These are phyloP conservation scores for Tolypocladium sp. DNA, from an alignment of 2,329 filamentous ascomycete species.

Conservation along the genomic window DNA sequence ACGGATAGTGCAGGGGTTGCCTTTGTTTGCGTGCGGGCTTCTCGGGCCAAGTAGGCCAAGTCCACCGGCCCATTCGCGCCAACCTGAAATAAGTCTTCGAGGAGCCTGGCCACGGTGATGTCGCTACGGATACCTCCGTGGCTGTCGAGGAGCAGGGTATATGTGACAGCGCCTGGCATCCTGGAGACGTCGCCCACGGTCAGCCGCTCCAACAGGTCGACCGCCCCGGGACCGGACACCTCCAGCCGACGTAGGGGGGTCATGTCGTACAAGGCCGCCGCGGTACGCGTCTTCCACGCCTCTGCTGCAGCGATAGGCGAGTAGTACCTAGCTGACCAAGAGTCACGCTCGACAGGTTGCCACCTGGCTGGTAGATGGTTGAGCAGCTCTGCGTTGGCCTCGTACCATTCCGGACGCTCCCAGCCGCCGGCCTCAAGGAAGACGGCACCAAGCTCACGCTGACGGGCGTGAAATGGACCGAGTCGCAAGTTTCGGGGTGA, in stretches of 20 bases:
- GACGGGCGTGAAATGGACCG: conserved; percentile 47
- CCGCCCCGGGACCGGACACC: conserved; percentile 46
- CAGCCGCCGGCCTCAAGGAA: conserved; percentile 52
- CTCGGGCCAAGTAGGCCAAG: conserved; percentile 40
- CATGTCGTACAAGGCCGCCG: conserved; percentile 54
- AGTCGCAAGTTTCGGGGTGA: conserved; percentile 49
- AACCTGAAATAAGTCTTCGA: conserved; percentile 41
- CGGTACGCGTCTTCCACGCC: conserved; percentile 56
- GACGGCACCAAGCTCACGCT: conserved; percentile 45
- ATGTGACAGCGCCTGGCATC: conserved; percentile 40
- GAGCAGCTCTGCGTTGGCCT: conserved; percentile 43
- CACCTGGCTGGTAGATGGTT: conserved; percentile 41
- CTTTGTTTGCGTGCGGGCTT: conserved; percentile 39
- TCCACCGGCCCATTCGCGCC: conserved; percentile 47
- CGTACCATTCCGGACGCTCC: conserved; percentile 56
- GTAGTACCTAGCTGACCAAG: conserved; percentile 48
- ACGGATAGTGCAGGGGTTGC: conserved; percentile 30
- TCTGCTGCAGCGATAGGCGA: conserved; percentile 51
- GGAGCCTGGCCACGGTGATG: conserved; percentile 44
- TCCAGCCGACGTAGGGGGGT: conserved; percentile 50
- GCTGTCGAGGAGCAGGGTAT: conserved; percentile 45
- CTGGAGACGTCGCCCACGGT: conserved; percentile 39
- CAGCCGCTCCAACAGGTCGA: conserved; percentile 43
- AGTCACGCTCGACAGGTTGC: conserved; percentile 45
- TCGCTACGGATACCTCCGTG: conserved; percentile 47